phyloP scores from a whole-genome alignment of 2,329 filamentous ascomycete species.

The Lithohypha guttulata region DNA sequence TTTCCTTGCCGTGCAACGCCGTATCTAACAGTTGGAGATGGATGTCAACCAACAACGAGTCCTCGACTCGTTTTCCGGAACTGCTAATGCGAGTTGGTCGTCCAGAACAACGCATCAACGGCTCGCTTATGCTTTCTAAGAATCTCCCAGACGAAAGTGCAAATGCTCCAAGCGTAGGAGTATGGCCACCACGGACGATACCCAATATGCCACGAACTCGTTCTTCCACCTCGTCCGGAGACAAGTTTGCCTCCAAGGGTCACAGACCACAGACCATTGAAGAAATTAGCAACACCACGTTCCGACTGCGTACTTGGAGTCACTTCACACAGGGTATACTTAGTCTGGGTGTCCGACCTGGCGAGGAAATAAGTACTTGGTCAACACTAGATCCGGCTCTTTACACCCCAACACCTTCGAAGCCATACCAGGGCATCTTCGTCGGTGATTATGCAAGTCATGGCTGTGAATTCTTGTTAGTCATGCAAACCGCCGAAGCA shows the following conservation, averaged over 20 bases:
- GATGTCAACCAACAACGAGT: conserved; percentile 10
- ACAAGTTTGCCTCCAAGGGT: conserved; percentile 33
- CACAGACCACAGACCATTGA: conserved; percentile 42
- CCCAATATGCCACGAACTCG: conserved; percentile 52
- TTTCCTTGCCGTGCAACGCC: conserved; percentile 13
- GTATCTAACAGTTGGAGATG: conserved; percentile 14
- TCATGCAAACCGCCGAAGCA: conserved; percentile 60
- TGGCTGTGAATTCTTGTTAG: conserved; percentile 75
- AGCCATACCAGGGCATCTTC: conserved; percentile 85
- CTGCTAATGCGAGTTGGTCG: conserved; percentile 33
- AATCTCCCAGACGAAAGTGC: conserved; percentile 32
- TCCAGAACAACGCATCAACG: conserved; percentile 17
- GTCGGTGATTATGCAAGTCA: conserved; percentile 82
- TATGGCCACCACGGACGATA: conserved; percentile 68
- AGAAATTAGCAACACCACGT: conserved; percentile 58
- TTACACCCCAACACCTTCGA: conserved; percentile 71
- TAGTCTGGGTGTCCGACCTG: conserved; percentile 31
- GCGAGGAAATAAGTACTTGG: conserved; percentile 48
- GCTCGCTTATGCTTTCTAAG: conserved; percentile 56
- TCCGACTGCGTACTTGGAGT: conserved; percentile 67
- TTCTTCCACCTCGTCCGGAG: conserved; percentile 32
- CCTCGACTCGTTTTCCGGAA: conserved; percentile 26
- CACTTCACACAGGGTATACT: conserved; percentile 44
- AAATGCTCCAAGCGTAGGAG: conserved; percentile 31
- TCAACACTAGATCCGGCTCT: conserved; percentile 62